phyloP scores from a whole-genome alignment of 805 yeast species.

The Metschnikowia similis region DNA sequence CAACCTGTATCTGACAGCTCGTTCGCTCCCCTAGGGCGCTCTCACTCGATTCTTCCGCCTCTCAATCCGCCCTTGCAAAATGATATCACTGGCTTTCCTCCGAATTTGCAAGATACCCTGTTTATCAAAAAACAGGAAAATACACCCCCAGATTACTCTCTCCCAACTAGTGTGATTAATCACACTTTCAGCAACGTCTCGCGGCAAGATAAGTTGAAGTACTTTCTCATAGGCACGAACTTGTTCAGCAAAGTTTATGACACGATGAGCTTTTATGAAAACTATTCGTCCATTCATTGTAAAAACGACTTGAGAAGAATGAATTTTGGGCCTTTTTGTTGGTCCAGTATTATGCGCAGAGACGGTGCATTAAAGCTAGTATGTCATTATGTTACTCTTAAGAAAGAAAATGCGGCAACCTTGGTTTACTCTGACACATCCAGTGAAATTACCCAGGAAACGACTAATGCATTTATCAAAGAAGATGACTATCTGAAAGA shows the following conservation, averaged over 20 bases:
- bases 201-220: constrained; percentile 5
- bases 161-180: not conserved
- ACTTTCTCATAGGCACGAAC: constrained; percentile 12
- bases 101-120: not conserved
- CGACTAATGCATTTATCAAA: constrained; percentile 18
- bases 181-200: not conserved
- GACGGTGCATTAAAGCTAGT: constrained; percentile 30
- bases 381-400: constrained; percentile 28
- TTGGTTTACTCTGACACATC: constrained; percentile 20
- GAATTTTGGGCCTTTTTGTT: constrained; percentile 36
- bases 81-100: not conserved
- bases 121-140: not conserved
- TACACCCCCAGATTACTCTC: not conserved
- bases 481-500: constrained; percentile 8
- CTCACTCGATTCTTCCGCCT: not conserved
- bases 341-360: constrained; percentile 34
- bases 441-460: constrained; percentile 22
- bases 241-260: constrained; percentile 10
- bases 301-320: constrained; percentile 28
- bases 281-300: constrained; percentile 26
- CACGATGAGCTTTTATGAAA: constrained; percentile 19
- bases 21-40: not conserved
- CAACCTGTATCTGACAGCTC: not conserved
- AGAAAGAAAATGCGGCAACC: constrained; percentile 20
- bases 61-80: not conserved